Percentiles rank a stretch among this genome's conserved stretches.
Evolutionary conservation across 192 early-diverging fungal species (phyloP).

Genomic region (Jimgerdemannia flammicorona): DNA sequence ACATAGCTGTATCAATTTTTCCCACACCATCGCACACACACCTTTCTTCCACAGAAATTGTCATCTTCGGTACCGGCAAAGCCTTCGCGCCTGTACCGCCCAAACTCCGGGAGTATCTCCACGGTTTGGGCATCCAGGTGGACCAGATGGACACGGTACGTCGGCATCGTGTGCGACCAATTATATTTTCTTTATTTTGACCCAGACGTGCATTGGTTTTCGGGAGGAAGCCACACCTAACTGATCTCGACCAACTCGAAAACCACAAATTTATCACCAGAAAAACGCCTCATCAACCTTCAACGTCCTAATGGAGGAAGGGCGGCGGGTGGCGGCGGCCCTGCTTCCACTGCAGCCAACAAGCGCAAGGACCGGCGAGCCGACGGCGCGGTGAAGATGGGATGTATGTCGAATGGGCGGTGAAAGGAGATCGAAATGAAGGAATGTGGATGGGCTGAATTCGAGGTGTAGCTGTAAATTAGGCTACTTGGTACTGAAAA

Average conservation of each 20-base stretch:
- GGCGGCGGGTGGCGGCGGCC: conserved; percentile 51
- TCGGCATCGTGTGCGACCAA: background rate
- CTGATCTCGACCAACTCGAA: background rate
- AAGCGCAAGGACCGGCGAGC: too few species aligned
- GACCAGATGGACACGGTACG: conserved; percentile 58
- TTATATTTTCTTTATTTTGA: background rate
- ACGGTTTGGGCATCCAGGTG: conserved; percentile 50
- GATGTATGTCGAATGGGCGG: too few species aligned
- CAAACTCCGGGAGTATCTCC: conserved; percentile 39
- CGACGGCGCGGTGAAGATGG: too few species aligned
- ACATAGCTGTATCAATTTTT: too few species aligned
- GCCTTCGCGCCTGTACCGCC: conserved; percentile 46
- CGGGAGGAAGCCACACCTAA: too few species aligned
- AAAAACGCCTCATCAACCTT: conserved; percentile 53
- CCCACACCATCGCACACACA: too few species aligned
- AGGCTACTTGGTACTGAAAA: too few species aligned
- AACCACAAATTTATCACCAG: conserved; percentile 18
- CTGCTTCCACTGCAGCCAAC: conserved; percentile 34
- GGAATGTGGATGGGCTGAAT: too few species aligned
- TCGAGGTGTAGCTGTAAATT: too few species aligned
- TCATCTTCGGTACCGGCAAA: conserved; percentile 56
- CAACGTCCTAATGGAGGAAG: conserved; percentile 57
- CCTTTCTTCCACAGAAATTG: conserved; percentile 35
- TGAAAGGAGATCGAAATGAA: too few species aligned
- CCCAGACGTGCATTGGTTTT: background rate